These are phyloP conservation scores for Toxicodendron radicans DNA, from an alignment of 345 rosid species.

Conservation along the genomic window DNA sequence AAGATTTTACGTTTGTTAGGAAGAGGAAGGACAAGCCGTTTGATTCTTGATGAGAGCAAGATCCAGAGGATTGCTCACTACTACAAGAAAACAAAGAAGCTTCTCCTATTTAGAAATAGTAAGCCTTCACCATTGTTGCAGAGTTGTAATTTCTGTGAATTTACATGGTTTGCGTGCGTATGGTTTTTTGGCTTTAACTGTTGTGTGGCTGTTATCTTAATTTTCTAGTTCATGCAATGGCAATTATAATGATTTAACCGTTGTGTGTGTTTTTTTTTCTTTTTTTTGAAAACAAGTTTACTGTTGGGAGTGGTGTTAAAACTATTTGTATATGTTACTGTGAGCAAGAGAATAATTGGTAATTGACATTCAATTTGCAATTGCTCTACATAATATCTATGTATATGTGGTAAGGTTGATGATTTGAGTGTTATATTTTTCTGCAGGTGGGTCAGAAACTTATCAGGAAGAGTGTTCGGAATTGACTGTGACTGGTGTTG, in stretches of 20 bases:
- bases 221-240: neutral
- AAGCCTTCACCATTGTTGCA: too few species aligned
- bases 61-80: too few species aligned
- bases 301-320: constrained; percentile 99
- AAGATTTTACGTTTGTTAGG: too few species aligned
- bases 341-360: constrained; percentile 99
- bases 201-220: neutral
- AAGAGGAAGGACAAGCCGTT: too few species aligned
- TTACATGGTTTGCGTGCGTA: neutral
- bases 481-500: constrained; percentile 93
- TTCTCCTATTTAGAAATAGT: too few species aligned
- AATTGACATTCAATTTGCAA: constrained; percentile 18
- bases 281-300: constrained; percentile 84
- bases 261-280: neutral
- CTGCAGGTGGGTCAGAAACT: constrained; percentile 99
- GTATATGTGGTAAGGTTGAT: constrained; percentile 5
- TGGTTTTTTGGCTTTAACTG: neutral
- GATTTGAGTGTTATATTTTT: constrained; percentile 19
- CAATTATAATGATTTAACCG: neutral
- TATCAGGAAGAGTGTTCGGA: constrained; percentile 80
- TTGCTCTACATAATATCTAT: too few species aligned
- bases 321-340: constrained; percentile 96
- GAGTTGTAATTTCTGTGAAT: too few species aligned
- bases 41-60: too few species aligned
- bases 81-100: too few species aligned